Base-by-base conservation (phyloP, 208 protist species). In the Acanthamoeba rhysodes region DNA sequence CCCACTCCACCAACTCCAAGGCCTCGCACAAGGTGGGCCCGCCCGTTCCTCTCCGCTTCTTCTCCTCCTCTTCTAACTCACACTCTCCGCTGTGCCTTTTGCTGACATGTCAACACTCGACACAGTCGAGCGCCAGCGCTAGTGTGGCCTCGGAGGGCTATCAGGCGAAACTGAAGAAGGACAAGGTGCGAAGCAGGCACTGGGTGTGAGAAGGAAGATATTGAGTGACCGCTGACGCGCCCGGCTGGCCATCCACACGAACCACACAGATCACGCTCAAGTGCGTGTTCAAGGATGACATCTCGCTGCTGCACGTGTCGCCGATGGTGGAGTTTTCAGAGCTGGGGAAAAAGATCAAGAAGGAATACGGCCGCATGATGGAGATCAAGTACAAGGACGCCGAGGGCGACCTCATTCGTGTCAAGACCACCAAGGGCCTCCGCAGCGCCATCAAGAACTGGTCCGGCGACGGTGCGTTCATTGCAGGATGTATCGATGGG, bases 251-350 rank as follows among this genome's bases (percentile, higher is more conserved):
- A 45, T 45, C 3, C 41, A 2, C 41, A 45, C 3, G 41, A 5
- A 5, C 41, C 41, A 45, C 80, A 70, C n/a, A 91, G 76, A 53
- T 94, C 48, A 84, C 74, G 45, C 64, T 94, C 14, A 94, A 94
- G 90, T 84, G 66, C 41, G 29, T 94, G 29, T 94, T 94, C 41
- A 84, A 84, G 45, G 90, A 94, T 5, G 90, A 94, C 90, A 94
- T 94, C 72, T 94, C 90, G 34, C 68, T 94, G 27, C 8, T 94
- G 22, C 64, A 94, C n/a, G 90, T 94, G 34, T 41, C 90, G 48
- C 72, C 90, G 20, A 85, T 41, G 29, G 24, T 94, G 10, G 72
- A 78, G 12, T 94, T 85, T 70, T 2, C 10, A 0, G 70, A 94
- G 16, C 90, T 94, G 32, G 24, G 9, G 16, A 72, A 59, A 48